phyloP scores from a whole-genome alignment of 2,329 filamentous ascomycete genomes.

The Paradendryphiella salina region DNA sequence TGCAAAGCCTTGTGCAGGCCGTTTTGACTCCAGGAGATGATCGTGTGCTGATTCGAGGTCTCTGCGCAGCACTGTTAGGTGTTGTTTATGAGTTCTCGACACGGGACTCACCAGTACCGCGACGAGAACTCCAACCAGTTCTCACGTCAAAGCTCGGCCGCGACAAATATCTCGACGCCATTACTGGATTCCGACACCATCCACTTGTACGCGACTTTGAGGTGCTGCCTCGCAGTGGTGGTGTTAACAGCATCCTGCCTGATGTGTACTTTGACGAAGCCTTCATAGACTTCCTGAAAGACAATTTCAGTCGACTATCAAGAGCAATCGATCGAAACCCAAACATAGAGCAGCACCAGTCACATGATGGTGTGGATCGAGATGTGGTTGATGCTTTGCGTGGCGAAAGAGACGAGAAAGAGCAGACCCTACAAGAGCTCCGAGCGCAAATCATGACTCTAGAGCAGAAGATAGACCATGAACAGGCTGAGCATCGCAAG shows the following conservation, averaged over 20 bases:
- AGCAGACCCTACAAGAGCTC: slow-evolving; percentile 60
- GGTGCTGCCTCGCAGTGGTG: slow-evolving; percentile 69
- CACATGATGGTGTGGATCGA: slow-evolving; percentile 89
- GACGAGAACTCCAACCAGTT: slow-evolving; percentile 77
- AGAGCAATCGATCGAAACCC: slow-evolving; percentile 90
- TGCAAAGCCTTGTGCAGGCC: slow-evolving; percentile 81
- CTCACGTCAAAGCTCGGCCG: slow-evolving; percentile 76
- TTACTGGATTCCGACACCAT: slow-evolving; percentile 76
- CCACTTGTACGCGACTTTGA: slow-evolving; percentile 87
- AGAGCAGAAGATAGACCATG: slow-evolving; percentile 66
- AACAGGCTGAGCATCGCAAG: slow-evolving; percentile 71
- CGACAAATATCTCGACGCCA: slow-evolving; percentile 82
- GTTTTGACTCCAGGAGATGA: slow-evolving; percentile 59
- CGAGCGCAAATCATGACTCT: slow-evolving; percentile 60
- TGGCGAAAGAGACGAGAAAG: slow-evolving; percentile 74
- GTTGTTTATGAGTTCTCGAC: slow-evolving; percentile 96
- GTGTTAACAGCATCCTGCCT: slow-evolving; percentile 60
- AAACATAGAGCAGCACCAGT: slow-evolving; percentile 79
- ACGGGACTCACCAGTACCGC: slow-evolving; percentile 88
- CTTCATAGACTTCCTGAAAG: slow-evolving; percentile 93
- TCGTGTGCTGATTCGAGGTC: slow-evolving; percentile 72
- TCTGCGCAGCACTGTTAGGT: slow-evolving; percentile 82
- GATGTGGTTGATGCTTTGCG: slow-evolving; percentile 87
- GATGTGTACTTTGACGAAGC: slow-evolving; percentile 82
- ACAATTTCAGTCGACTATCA: slow-evolving; percentile 85